Evolutionary conservation across 352 stramenopile genomes (phyloP), one percentile per base, ranked within the genome.

Genomic region (Pythium utonaiense): DNA sequence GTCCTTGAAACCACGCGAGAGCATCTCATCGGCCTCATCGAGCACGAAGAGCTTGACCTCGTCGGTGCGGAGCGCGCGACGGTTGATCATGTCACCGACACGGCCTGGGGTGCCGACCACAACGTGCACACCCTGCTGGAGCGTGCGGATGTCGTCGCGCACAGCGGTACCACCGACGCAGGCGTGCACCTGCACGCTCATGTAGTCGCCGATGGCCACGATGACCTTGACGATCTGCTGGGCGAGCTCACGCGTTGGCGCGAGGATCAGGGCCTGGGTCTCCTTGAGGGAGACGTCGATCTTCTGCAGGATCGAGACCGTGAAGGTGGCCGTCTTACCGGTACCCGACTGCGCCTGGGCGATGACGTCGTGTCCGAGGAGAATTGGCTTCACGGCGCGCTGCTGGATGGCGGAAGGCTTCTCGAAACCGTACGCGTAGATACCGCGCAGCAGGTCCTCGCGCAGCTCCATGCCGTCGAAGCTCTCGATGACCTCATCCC

Each of bases 401-500:
- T 99, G 96, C 82, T 99, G 98, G 80, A 99, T 99, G 49, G 97
- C 97, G 64, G 97, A 99, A 34, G 98, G 98, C 82, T 99, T 99
- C 78, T 99, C 98, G 72, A 99, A 99, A 96, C 98, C 98, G 80
- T 99, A 99, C 16, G 96, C 96, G 80, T 99, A 99, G 73, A 99
- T 99, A 57, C 98, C 98, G 65, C 97, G 88, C 28, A 99, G 91
- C 44, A 99, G 82, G 73, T 99, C 96, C 74, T 99, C 96, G 47
- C 95, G 93, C 53, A 99, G 77, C 33, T 98, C 92, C 96, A 99
- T 99, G 66, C 80, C 95, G 75, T 99, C 97, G 74, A 99, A 99
- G 21, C 90, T 97, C 69, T 99, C 93, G 64, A 99, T 98, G 34
- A 96, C 89, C 75, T 99, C 96, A 66, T 99, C 95, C 96, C 96